Conservation (phyloP, 495 filamentous ascomycete species). For the Xylaria intraflava region DNA sequence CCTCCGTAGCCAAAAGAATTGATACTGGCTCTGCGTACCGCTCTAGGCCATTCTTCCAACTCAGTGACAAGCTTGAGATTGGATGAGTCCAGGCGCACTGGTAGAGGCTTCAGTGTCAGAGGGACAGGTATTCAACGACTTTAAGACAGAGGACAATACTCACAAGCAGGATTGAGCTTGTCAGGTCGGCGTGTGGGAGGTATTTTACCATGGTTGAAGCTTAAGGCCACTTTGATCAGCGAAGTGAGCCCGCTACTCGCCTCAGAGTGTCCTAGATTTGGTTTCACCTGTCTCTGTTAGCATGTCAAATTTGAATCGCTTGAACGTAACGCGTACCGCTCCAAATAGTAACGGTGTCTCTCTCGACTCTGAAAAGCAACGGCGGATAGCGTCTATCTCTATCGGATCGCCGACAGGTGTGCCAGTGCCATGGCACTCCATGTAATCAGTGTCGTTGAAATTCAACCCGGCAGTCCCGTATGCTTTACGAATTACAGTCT, state of each 20-base stretch:
- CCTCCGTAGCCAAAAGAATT: conserved; percentile 47
- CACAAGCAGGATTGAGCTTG: conserved; percentile 21
- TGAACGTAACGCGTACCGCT: conserved; percentile 1
- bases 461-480: conserved; percentile 29
- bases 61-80: conserved; percentile 28
- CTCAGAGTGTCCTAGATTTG: conserved; percentile 52
- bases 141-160: background rate
- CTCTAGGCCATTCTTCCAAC: conserved; percentile 6
- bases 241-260: too few species aligned
- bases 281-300: conserved; percentile 37
- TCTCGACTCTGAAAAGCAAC: background rate
- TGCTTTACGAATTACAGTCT: conserved; percentile 33
- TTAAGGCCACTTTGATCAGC: too few species aligned
- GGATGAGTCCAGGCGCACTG: conserved; percentile 6
- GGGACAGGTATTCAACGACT: background rate
- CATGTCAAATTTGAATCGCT: background rate
- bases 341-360: conserved; percentile 9
- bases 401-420: conserved; percentile 45
- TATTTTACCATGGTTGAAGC: too few species aligned
- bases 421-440: conserved; percentile 49
- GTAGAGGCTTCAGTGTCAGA: background rate
- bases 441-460: conserved; percentile 33
- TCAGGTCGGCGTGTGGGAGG: too few species aligned
- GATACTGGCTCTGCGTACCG: conserved; percentile 24
- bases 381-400: conserved; percentile 33